Base-by-base conservation (phyloP, 495 filamentous ascomycete genomes). In the Trichoderma asperelloides region DNA sequence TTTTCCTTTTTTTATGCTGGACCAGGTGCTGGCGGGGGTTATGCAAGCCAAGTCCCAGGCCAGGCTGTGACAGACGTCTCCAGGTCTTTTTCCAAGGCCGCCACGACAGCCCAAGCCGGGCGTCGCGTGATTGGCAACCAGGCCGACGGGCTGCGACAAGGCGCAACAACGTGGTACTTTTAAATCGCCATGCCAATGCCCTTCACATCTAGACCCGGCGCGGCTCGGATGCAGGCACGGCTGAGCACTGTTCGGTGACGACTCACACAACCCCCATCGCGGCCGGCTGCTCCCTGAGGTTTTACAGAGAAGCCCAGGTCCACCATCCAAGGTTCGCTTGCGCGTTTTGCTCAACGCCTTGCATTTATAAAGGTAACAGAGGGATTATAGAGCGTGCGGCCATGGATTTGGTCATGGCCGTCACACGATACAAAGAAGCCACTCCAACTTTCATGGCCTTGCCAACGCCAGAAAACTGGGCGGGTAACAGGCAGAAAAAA, bases 341-440 rank as follows among this genome's bases (percentile, higher is more conserved):
- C 55, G 55, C 55, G 23, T 25, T 60, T 51, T 60, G 55, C 55
- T 60, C 55, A 60, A 60, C 55, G 55, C n/a, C 55, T 28, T 25
- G 55, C 55, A 60, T 60, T 60, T 37, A 28, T 60, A 60, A 60
- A 28, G 55, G 55, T 60, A 60, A 30, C 23, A 27, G 16, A 30
- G n/a, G 27, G 55, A 60, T 60, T 60, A 60, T 60, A 60, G 18
- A 27, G 23, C 27, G 55, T 60, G 55, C 55, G 55, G 27, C 25
- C 55, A 60, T 60, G 8, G 23, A 30, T 21, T 30, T 60, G 55
- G 28, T 60, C 55, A 60, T 60, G 55, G 55, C 27, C 55, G 55
- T 60, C 55, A 60, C 55, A 25, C 55, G 55, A 60, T 60, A 60
- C 55, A 60, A 30, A 60, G 55, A 57, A 21, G 55, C 55, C 23